Evolutionary conservation across 345 rosid species (phyloP), one percentile per base, ranked within the genome.

Genomic region (Excoecaria agallocha): DNA sequence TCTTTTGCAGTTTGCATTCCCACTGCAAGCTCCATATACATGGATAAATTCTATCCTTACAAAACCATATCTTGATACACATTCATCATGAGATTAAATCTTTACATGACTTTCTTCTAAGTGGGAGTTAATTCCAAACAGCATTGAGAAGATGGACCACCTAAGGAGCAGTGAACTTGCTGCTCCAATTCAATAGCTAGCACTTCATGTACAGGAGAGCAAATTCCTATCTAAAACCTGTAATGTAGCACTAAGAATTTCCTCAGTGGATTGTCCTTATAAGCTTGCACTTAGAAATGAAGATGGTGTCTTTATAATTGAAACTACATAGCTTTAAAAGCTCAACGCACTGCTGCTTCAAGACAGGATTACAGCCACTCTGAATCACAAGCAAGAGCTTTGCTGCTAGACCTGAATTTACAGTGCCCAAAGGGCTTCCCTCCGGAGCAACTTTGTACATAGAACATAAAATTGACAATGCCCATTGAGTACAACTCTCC

Each of bases 301-400:
- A 75, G 46, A 69, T 66, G 9, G 82, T 70, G 16, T 75, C 70
- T 12, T 78, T 37, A 41, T 70, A 70, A 74, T 79, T 79, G n/a
- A 70, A 61, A 65, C 82, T 79, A 51, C 82, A 79, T 41, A 79
- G 20, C 59, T 79, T 79, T 68, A 79, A 70, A 10, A 79, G 78
- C 67, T 79, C 82, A 12, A 70, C 78, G n/a, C 78, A 69, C 12
- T 17, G 57, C 68, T 79, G 78, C 72, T 79, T 79, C 71, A 79
- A 17, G 35, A 25, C 49, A 25, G 76, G 70, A 49, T 75, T 70
- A 61, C 69, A 79, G 63, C 82, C 71, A 38, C 82, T 79, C 63
- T 79, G 82, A 35, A 79, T 79, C 17, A 79, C 82, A 19, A 79
- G 82, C 25, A 79, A 72, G 13, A 79, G 72, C 67, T 79, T 79